Evolutionary conservation across 2,329 filamentous ascomycete genomes (phyloP).

Genomic region (Chalaropsis thielavioides): DNA sequence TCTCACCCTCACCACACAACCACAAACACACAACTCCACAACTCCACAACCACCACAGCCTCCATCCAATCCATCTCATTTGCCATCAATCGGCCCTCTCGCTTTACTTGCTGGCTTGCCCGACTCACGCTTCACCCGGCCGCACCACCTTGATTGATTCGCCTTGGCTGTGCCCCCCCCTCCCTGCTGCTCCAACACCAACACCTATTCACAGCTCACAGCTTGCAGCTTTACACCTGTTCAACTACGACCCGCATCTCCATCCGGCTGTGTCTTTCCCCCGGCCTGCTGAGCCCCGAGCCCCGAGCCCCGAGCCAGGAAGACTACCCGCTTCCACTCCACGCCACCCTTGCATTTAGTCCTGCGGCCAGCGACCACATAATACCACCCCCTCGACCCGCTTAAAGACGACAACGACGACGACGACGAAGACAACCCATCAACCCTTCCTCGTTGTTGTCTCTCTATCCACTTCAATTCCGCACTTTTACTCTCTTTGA

Average conservation of each 20-base stretch:
- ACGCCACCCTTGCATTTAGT: background rate
- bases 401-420: background rate
- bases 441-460: background rate
- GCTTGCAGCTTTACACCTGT: background rate
- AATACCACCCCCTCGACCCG: no score
- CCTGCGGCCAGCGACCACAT: background rate
- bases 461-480: no score
- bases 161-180: background rate
- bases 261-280: background rate
- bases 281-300: no score
- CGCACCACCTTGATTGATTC: background rate
- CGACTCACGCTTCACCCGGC: background rate
- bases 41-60: constrained; percentile 2
- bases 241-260: background rate
- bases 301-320: no score
- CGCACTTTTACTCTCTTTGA: background rate
- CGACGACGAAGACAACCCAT: constrained; percentile 4
- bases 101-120: background rate
- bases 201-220: background rate
- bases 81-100: background rate
- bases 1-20: background rate
- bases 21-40: background rate
- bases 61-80: background rate
- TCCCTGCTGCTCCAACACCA: background rate
- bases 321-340: background rate